Evolutionary conservation across 306 rosid genomes (phyloP).

Genomic region (Pyrus communis): DNA sequence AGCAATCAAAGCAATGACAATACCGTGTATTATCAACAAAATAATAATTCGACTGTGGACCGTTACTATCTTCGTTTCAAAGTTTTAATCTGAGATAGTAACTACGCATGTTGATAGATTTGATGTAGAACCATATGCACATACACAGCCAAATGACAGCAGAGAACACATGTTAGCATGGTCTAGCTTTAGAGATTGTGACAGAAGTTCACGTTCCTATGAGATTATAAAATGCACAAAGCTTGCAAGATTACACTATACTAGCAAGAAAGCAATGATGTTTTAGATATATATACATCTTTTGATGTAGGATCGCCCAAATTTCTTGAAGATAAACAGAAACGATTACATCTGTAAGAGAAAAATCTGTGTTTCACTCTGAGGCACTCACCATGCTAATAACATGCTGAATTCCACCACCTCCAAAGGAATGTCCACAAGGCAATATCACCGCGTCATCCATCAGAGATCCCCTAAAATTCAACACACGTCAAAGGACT

Average conservation of each 20-base stretch:
- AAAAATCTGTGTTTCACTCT: background rate
- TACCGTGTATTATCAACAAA: background rate
- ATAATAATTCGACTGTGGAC: background rate
- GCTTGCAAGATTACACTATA: background rate
- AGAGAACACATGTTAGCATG: no score
- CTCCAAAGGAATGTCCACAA: slow-evolving; percentile 97
- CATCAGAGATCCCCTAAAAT: slow-evolving; percentile 84
- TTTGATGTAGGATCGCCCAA: slow-evolving; percentile 1
- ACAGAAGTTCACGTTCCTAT: no score
- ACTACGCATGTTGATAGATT: background rate
- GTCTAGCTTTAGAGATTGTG: no score
- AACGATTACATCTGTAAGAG: slow-evolving; percentile 21
- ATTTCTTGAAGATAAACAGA: slow-evolving; percentile 31
- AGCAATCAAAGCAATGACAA: background rate
- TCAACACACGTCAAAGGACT: background rate
- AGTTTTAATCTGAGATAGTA: background rate
- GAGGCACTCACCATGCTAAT: slow-evolving; percentile 72
- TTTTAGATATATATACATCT: background rate
- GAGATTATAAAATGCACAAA: background rate
- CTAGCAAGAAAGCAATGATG: background rate
- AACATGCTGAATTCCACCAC: slow-evolving; percentile 83
- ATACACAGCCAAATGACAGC: background rate
- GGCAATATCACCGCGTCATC: slow-evolving; percentile 97
- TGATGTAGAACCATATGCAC: background rate
- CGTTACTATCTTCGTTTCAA: background rate